Percentiles rank a stretch among this genome's conserved stretches.
phyloP scores from a whole-genome alignment of 2,329 filamentous ascomycete genomes.

The Penicillium polonicum region DNA sequence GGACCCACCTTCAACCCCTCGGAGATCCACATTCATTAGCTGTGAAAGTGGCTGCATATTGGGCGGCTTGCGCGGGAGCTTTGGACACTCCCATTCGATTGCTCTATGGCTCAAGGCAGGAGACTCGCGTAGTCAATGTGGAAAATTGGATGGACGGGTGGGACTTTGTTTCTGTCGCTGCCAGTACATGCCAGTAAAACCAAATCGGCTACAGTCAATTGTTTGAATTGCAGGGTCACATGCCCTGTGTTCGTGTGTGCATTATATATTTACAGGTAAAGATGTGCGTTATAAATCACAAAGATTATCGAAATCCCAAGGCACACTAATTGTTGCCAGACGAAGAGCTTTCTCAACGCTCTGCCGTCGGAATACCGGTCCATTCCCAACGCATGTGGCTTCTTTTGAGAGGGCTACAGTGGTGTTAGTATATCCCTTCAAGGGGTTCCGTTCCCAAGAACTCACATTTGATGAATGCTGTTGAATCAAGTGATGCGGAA shows the following conservation, averaged over 20 bases:
- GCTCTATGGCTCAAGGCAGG: neutral
- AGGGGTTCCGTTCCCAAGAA: neutral
- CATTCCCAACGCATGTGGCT: constrained; percentile 23
- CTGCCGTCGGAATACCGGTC: constrained; percentile 22
- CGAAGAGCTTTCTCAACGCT: constrained; percentile 25
- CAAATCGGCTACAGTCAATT: neutral
- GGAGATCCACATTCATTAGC: neutral
- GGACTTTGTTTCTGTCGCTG: neutral
- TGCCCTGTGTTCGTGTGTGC: neutral
- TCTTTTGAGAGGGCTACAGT: constrained; percentile 17
- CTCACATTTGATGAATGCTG: constrained; percentile 22
- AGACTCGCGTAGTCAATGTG: neutral
- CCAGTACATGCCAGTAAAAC: neutral
- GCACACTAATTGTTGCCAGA: constrained; percentile 14
- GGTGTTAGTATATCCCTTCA: constrained; percentile 9
- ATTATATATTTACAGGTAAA: neutral
- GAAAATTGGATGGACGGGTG: neutral
- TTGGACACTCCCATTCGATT: neutral
- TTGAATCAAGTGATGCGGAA: constrained; percentile 12
- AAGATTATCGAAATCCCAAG: constrained; percentile 12
- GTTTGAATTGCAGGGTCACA: neutral
- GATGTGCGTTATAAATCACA: constrained; percentile 9
- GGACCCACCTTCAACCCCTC: neutral
- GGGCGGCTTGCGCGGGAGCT: neutral
- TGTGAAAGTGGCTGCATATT: neutral